Conservation (phyloP, 2,329 filamentous ascomycete species). For the Paraphaeosphaeria minitans region DNA sequence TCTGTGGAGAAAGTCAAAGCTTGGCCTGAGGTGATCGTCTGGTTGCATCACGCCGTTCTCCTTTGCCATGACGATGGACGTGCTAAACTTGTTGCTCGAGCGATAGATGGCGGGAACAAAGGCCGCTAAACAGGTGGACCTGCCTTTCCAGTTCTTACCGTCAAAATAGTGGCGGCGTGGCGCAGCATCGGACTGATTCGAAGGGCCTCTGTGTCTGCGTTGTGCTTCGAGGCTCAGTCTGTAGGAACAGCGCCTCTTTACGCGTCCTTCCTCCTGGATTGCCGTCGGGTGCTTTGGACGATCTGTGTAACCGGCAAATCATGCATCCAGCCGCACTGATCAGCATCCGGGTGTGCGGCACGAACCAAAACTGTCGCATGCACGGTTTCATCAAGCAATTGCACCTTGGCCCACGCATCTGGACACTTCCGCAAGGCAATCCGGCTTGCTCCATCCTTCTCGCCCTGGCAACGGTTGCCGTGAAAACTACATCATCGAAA, state of each 20-base stretch:
- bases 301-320: background rate
- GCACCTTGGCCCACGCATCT: background rate
- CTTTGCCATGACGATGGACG: slow-evolving; percentile 10
- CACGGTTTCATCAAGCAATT: background rate
- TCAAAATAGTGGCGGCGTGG: background rate
- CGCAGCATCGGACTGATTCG: too few species aligned
- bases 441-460: background rate
- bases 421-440: background rate
- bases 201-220: background rate
- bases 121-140: slow-evolving; percentile 1
- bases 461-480: background rate
- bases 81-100: slow-evolving; percentile 7
- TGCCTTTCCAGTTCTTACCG: background rate
- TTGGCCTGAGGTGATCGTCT: slow-evolving; percentile 16
- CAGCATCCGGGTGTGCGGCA: background rate
- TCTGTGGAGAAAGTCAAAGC: slow-evolving; percentile 15
- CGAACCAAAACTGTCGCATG: background rate
- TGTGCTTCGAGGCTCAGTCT: background rate
- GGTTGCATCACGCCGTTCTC: slow-evolving; percentile 7
- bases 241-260: background rate
- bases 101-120: slow-evolving; percentile 8
- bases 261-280: background rate
- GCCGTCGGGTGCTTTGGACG: background rate
- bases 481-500: background rate
- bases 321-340: background rate